Evolutionary conservation across 2,329 filamentous ascomycete species (phyloP).

Genomic region (Penicillium vulpinum): DNA sequence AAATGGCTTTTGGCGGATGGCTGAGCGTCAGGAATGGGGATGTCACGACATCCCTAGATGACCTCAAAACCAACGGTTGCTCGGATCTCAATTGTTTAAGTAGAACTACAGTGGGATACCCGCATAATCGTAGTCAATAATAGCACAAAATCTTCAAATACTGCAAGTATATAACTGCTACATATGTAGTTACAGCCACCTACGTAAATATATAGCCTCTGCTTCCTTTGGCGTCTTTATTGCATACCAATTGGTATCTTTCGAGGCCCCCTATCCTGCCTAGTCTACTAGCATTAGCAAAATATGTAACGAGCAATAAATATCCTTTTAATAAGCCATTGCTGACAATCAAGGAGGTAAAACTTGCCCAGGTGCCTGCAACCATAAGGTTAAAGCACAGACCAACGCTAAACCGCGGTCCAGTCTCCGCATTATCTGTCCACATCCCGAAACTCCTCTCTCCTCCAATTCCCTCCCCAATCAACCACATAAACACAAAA

Average conservation of each 20-base stretch:
- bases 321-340: neutral
- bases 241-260: neutral
- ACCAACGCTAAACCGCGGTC: slow-evolving; percentile 10
- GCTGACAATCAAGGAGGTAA: neutral
- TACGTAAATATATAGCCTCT: neutral
- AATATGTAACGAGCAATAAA: neutral
- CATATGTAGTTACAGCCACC: neutral
- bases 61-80: neutral
- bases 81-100: neutral
- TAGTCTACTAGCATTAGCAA: no score
- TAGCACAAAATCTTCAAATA: neutral
- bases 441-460: slow-evolving; percentile 3
- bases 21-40: neutral
- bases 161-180: neutral
- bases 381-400: slow-evolving; percentile 7
- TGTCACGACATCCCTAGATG: neutral
- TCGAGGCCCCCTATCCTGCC: no score
- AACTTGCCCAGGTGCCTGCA: no score
- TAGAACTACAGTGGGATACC: neutral
- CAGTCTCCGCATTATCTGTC: slow-evolving; percentile 8
- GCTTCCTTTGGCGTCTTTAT: neutral
- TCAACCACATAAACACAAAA: slow-evolving; percentile 26
- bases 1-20: neutral
- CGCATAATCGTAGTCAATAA: neutral
- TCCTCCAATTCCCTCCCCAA: neutral